These are phyloP conservation scores for Globisporangium cylindrosporum DNA, from an alignment of 352 stramenopile genomes.

Conservation along the genomic window DNA sequence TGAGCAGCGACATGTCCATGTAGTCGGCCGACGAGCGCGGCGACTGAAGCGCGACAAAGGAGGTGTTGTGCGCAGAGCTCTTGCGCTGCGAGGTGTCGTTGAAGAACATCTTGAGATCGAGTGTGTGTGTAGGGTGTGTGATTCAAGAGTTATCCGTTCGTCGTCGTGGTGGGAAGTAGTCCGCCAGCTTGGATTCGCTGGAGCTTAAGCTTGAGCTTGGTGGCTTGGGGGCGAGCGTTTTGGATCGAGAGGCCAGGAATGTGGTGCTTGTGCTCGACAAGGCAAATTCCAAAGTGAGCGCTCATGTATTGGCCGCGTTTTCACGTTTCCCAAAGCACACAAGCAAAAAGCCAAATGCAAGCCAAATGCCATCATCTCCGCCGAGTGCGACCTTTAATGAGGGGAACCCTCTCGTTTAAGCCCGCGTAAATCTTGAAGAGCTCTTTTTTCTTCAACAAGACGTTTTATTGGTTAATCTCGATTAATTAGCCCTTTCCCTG, in stretches of 20 bases:
- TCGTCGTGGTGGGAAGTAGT: not conserved
- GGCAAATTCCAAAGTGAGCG: conserved; percentile 21
- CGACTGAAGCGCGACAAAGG: conserved; percentile 6
- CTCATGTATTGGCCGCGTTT: not conserved
- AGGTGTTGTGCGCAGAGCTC: conserved; percentile 5
- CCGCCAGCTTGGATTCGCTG: conserved; percentile 6
- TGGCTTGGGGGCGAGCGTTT: conserved; percentile 3
- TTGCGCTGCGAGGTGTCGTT: conserved; percentile 14
- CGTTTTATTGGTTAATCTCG: conserved; percentile 14
- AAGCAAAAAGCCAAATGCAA: not conserved
- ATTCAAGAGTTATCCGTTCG: not conserved
- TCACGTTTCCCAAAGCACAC: not conserved
- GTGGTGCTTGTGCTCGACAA: conserved; percentile 14
- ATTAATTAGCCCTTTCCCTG: not conserved
- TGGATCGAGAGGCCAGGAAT: not conserved
- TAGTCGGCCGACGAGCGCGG: conserved; percentile 16
- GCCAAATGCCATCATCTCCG: not conserved
- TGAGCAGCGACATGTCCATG: conserved; percentile 15
- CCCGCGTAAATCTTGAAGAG: conserved; percentile 9
- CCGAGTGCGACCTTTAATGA: not conserved
- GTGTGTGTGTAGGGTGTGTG: not conserved
- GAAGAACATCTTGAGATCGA: conserved; percentile 13
- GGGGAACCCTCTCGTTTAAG: not conserved
- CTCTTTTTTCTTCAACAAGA: not conserved
- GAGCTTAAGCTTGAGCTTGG: not conserved